phyloP scores from a whole-genome alignment of 352 stramenopile species.

The Globisporangium orthogonon region DNA sequence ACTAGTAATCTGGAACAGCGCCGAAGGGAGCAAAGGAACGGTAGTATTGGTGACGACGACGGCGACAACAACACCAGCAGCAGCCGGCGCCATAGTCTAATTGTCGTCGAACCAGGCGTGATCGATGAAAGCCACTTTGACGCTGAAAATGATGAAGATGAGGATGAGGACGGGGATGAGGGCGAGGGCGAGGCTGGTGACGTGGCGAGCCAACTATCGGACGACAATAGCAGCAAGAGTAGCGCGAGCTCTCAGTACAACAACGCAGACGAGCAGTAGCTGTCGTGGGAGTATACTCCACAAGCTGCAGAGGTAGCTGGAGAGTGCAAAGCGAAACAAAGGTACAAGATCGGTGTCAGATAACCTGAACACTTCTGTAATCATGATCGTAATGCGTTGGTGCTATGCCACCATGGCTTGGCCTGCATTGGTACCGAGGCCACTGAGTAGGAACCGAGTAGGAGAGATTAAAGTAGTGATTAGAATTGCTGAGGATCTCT shows the following conservation, averaged over 20 bases:
- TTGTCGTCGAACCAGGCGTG: constrained; percentile 23
- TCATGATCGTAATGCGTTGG: too few relatives aligned
- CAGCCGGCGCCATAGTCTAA: background rate
- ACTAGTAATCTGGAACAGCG: background rate
- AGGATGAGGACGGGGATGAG: background rate
- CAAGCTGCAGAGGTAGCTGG: background rate
- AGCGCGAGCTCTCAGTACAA: background rate
- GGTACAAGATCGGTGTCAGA: too few relatives aligned
- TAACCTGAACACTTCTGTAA: too few relatives aligned
- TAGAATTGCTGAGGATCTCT: too few relatives aligned
- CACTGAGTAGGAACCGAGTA: too few relatives aligned
- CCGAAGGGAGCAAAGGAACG: background rate
- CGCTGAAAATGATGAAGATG: constrained; percentile 15
- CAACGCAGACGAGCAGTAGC: background rate
- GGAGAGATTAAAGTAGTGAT: too few relatives aligned
- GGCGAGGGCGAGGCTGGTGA: constrained; percentile 4
- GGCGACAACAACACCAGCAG: background rate
- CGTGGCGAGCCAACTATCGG: background rate
- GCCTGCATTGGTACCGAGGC: too few relatives aligned
- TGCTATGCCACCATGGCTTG: too few relatives aligned
- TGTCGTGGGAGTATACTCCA: too few relatives aligned
- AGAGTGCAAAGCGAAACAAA: too few relatives aligned
- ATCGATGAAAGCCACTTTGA: constrained; percentile 22
- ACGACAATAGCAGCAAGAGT: background rate
- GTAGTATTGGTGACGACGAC: background rate